Percentiles rank a stretch among this genome's conserved stretches.
Conservation (phyloP, 306 rosid genomes). For the Geum urbanum region DNA sequence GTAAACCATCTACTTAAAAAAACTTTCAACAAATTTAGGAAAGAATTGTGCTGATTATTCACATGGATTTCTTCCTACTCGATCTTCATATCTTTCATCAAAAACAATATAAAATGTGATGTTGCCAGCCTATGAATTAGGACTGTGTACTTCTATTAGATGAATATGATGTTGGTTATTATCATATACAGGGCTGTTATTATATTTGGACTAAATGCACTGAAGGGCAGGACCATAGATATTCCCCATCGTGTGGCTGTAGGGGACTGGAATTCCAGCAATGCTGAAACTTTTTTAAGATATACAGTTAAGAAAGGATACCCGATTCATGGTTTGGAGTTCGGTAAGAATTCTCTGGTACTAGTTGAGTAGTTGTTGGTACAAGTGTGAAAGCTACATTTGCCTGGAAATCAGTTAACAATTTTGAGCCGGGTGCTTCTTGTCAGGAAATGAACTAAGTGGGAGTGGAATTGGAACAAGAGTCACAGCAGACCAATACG, state of each 20-base stretch:
- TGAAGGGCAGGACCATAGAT: constrained; percentile 37
- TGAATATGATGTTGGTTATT: background rate
- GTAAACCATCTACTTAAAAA: constrained; percentile 28
- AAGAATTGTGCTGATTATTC: background rate
- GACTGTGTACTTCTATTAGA: no score
- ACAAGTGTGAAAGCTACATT: background rate
- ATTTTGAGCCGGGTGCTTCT: background rate
- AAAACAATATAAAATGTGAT: no score
- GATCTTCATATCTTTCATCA: background rate
- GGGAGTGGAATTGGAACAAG: constrained; percentile 58
- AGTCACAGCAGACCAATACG: constrained; percentile 55
- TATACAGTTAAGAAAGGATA: constrained; percentile 57
- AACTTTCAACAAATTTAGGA: background rate
- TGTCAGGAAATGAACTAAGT: constrained; percentile 65
- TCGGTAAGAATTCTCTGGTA: constrained; percentile 33
- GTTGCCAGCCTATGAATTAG: no score
- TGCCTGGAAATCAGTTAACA: background rate
- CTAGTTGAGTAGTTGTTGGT: background rate
- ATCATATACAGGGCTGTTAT: constrained; percentile 48
- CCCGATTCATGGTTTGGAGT: constrained; percentile 70
- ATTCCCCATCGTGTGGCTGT: constrained; percentile 28
- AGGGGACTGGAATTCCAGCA: constrained; percentile 55
- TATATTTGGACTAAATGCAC: constrained; percentile 71
- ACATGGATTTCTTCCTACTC: background rate
- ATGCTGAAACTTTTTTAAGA: constrained; percentile 61